These are phyloP conservation scores for Sarocladium brachiariae DNA, from an alignment of 2,329 filamentous ascomycete species.

Conservation along the genomic window DNA sequence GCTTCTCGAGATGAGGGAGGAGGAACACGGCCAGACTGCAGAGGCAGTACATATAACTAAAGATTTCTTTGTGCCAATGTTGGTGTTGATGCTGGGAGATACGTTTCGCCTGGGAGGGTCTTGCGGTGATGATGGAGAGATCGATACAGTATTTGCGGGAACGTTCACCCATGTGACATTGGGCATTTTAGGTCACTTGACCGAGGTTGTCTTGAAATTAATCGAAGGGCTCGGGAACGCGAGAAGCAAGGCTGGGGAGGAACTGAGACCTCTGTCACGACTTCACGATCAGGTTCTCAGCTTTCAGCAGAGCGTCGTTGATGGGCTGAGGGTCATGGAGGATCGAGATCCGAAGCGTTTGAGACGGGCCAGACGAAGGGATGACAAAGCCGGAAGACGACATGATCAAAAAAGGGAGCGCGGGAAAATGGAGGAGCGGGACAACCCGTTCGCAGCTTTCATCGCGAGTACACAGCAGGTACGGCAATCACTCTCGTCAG, in stretches of 20 bases:
- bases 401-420: background rate
- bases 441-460: background rate
- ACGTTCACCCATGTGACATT: background rate
- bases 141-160: background rate
- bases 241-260: background rate
- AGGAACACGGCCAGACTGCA: background rate
- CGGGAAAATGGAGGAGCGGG: background rate
- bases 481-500: background rate
- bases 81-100: background rate
- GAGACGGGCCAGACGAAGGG: background rate
- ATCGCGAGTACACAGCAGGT: background rate
- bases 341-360: slow-evolving; percentile 1
- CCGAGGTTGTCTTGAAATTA: background rate
- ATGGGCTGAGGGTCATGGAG: background rate
- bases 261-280: background rate
- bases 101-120: background rate
- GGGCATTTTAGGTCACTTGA: background rate
- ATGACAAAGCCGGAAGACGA: background rate
- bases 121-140: background rate
- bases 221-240: background rate
- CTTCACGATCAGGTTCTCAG: background rate
- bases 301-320: background rate
- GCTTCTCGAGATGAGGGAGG: background rate
- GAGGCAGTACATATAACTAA: background rate
- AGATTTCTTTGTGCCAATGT: background rate